Percentiles rank a stretch among this genome's conserved stretches.
Conservation (phyloP, 2,329 filamentous ascomycete species). For the Pseudocercospora eumusae region DNA sequence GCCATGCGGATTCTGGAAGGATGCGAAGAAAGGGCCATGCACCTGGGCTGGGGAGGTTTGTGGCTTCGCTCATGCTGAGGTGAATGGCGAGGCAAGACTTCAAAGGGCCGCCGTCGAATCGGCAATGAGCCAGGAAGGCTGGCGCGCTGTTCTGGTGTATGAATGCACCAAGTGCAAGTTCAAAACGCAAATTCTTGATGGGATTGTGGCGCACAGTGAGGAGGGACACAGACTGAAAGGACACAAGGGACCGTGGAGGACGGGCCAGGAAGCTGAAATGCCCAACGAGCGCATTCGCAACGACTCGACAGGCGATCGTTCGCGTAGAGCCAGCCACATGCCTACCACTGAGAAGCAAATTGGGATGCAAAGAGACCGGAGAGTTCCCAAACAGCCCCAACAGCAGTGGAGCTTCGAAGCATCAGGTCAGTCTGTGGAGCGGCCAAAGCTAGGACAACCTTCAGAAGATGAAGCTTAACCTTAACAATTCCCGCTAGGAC, state of each 20-base stretch:
- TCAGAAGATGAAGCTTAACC: too few species aligned
- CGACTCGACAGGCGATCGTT: background rate
- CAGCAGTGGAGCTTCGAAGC: too few species aligned
- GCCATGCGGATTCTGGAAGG: background rate
- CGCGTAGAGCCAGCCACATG: background rate
- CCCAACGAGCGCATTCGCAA: background rate
- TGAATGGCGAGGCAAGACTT: background rate
- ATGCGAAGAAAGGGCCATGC: background rate
- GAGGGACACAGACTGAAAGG: background rate
- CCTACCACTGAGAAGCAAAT: background rate
- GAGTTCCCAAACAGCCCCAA: too few species aligned
- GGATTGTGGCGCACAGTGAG: background rate
- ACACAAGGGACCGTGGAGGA: background rate
- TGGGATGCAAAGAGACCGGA: background rate
- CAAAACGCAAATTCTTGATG: background rate
- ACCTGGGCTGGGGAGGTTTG: background rate
- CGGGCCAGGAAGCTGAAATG: background rate
- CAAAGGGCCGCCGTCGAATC: background rate
- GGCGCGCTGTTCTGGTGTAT: background rate
- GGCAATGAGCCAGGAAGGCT: background rate
- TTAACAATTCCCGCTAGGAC: too few species aligned
- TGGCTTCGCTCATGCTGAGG: background rate
- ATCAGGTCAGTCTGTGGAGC: too few species aligned
- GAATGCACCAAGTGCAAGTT: background rate
- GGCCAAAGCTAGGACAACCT: too few species aligned